Evolutionary conservation across 352 stramenopile species (phyloP), one percentile per base, ranked within the genome.

Genomic region (Pythium aristosporum): DNA sequence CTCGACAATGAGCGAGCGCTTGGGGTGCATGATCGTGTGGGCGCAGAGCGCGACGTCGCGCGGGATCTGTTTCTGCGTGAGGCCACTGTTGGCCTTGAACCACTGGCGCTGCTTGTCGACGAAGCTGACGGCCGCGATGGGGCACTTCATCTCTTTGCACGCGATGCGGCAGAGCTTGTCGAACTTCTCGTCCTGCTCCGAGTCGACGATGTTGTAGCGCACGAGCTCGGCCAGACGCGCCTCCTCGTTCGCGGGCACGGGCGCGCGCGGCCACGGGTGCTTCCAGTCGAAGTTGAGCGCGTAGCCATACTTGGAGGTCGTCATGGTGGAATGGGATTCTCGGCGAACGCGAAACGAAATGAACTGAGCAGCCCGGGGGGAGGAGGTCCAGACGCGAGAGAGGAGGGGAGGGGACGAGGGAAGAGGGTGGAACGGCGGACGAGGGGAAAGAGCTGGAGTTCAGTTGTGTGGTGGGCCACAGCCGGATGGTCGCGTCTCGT

Each of bases 141-240:
- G 85, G 47, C 85, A 92, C 78, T 94, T 92, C 85, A 94, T 92
- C 67, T 92, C 85, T 63, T 94, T 94, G 77, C 85, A 92, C 67
- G 85, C 85, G 52, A 94, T 92, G 57, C 82, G 82, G 68, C 85
- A 94, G 43, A 94, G 77, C 69, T 92, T 94, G 73, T 94, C 84
- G 65, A 94, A 94, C 68, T 89, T 88, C 48, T 94, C 85, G 49
- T 94, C 85, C 55, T 77, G 77, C 56, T 90, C 80, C 61, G 85
- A 90, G 71, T 94, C 85, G 51, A 94, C 56, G 54, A 94, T 94
- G 53, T 78, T 72, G 76, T 92, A 94, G 16, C 79, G 71, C 23
- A 68, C 65, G 28, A 94, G 69, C 61, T 91, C 82, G 3, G 69
- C 73, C 30, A 94, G 67, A 0, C 85, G 85, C 30, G 71, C 82